Evolutionary conservation across 768 basidiomycete genomes (phyloP).

Genomic region (Candolleomyces eurysporus): DNA sequence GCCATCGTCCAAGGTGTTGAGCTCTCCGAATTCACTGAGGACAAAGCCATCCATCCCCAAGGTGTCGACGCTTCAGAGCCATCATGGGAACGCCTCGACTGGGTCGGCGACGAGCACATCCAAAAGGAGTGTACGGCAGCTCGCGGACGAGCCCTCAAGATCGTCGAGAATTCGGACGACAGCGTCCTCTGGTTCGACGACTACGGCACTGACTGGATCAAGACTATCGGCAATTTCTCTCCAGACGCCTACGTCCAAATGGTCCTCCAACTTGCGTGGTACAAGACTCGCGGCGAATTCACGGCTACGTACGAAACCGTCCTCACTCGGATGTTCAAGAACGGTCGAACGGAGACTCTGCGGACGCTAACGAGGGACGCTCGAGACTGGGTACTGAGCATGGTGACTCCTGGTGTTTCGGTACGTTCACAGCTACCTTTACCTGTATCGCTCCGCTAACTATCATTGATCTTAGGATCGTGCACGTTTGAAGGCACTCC

Average conservation of each 20-base stretch:
- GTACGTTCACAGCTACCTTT: conserved; percentile 32
- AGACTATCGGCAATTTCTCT: conserved; percentile 48
- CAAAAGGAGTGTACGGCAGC: conserved; percentile 57
- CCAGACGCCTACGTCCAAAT: conserved; percentile 92
- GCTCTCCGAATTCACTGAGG: conserved; percentile 33
- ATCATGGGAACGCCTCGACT: conserved; percentile 68
- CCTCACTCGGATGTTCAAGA: conserved; percentile 80
- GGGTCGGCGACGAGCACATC: conserved; percentile 65
- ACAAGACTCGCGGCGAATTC: conserved; percentile 68
- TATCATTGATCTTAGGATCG: conserved; percentile 14
- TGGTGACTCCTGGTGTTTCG: conserved; percentile 53
- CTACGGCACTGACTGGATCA: conserved; percentile 89
- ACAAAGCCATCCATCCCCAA: background rate
- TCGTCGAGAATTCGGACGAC: conserved; percentile 80
- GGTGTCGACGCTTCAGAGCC: conserved; percentile 5
- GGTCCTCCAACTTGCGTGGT: conserved; percentile 90
- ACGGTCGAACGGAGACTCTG: conserved; percentile 92
- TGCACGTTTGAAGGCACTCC: conserved; percentile 50
- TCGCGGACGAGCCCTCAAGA: conserved; percentile 47
- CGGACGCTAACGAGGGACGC: conserved; percentile 73
- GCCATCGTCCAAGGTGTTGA: conserved; percentile 70
- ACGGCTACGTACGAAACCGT: conserved; percentile 94
- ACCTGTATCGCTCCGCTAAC: background rate
- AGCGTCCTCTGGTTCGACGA: conserved; percentile 79
- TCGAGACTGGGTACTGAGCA: conserved; percentile 72